Percentiles rank a stretch among this genome's conserved stretches.
phyloP scores from a whole-genome alignment of 2,329 filamentous ascomycete genomes.

The Aspergillus hiratsukae region DNA sequence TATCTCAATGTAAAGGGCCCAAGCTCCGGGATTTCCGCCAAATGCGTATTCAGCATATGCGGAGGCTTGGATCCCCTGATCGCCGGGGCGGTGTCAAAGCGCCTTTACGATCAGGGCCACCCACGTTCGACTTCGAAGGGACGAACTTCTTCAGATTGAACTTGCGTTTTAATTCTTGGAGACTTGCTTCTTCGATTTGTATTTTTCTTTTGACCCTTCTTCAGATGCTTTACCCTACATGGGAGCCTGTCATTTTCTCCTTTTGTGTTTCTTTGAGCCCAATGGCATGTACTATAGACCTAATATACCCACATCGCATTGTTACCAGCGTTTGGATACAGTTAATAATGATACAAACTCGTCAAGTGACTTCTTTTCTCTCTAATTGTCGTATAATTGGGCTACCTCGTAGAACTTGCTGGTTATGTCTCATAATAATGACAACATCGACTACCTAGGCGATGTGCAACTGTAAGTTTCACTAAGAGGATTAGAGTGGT shows the following conservation, averaged over 20 bases:
- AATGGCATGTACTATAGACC: constrained; percentile 36
- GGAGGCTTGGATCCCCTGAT: constrained; percentile 3
- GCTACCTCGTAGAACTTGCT: background rate
- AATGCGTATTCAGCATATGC: background rate
- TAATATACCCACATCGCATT: constrained; percentile 33
- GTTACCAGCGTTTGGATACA: constrained; percentile 12
- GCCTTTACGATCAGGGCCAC: background rate
- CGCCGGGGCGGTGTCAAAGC: constrained; percentile 10
- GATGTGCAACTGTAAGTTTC: background rate
- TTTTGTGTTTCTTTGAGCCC: constrained; percentile 12
- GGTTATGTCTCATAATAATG: constrained; percentile 3
- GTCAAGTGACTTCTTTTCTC: background rate
- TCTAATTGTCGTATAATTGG: background rate
- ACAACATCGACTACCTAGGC: background rate
- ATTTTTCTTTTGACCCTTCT: constrained; percentile 8
- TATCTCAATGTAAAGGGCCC: background rate
- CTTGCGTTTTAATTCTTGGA: background rate
- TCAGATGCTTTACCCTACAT: constrained; percentile 9
- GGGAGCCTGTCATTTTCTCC: constrained; percentile 1
- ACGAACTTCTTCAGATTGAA: background rate
- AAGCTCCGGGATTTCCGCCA: background rate
- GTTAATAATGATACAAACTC: background rate
- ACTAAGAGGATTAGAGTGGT: background rate
- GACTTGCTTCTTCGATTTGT: constrained; percentile 9
- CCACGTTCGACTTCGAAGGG: background rate